phyloP scores from a whole-genome alignment of 169 alveolate species.

The Plasmodium falciparum region DNA sequence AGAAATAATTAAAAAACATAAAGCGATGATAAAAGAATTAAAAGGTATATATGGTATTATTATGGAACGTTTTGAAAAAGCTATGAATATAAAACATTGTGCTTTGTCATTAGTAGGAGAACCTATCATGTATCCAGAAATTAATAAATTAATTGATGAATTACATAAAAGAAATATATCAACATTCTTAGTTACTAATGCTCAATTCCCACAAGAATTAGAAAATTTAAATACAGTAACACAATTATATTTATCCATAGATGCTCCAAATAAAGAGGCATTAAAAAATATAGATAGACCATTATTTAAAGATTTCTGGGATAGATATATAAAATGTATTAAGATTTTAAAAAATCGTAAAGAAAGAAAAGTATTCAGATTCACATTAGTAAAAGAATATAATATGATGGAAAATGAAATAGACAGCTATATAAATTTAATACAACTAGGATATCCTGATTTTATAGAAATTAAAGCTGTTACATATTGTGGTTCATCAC shows the following conservation, averaged over 20 bases:
- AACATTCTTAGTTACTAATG: constrained; percentile 91
- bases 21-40: constrained; percentile 81
- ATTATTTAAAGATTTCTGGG: constrained; percentile 91
- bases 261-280: constrained; percentile 85
- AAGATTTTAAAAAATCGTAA: constrained; percentile 82
- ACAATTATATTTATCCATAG: constrained; percentile 87
- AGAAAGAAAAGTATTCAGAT: constrained; percentile 89
- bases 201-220: constrained; percentile 92
- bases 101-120: constrained; percentile 93
- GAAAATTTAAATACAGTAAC: constrained; percentile 87
- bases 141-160: constrained; percentile 87
- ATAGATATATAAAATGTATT: constrained; percentile 86
- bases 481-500: constrained; percentile 91
- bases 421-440: constrained; percentile 85
- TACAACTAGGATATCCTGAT: constrained; percentile 88
- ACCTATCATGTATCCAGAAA: constrained; percentile 93
- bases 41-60: constrained; percentile 83
- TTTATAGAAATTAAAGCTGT: constrained; percentile 92
- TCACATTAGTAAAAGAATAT: constrained; percentile 87
- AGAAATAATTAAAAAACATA: constrained; percentile 82
- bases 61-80: constrained; percentile 81
- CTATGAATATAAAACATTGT: constrained; percentile 85
- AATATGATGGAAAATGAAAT: constrained; percentile 83
- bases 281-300: constrained; percentile 90
- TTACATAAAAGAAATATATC: constrained; percentile 88